Evolutionary conservation across 1,284 basidiomycete genomes (phyloP), one percentile per base, ranked within the genome.

Genomic region (Sanghuangporus sanghuang): DNA sequence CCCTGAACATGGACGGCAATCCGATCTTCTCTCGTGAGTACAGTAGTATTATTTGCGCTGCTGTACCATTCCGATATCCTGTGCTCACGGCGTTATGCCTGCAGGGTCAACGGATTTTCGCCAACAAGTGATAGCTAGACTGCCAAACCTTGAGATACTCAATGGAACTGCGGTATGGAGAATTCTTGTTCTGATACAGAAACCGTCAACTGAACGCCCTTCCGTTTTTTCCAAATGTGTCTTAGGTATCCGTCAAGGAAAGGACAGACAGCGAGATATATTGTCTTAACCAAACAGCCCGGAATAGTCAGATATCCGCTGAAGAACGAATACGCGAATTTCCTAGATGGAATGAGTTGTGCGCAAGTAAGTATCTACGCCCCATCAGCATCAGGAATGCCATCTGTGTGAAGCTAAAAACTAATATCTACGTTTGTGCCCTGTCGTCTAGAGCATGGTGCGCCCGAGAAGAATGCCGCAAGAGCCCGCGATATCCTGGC

Each of bases 191-290:
- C n/a, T 9, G n/a, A 52, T 42, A 12, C 14, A 11, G 23, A 35
- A 57, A 23, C 16, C 57, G 16, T 54, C 12, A 39, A 35, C 18
- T 50, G n/a, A 59, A 59, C n/a, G 18, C 32, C 9, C 16, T 40
- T 18, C 18, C 18, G 12, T 12, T 49, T 8, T 32, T 11, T 18
- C 6, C 53, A 18, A 27, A 11, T 54, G 5, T 65, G 46, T n/a
- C 27, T 4, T 46, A 62, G 63, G 48, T 59, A 39, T 54, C 63
- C 58, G 64, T 59, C 46, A 84, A 82, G 66, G 94, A 96, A 72
- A 81, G 96, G 42, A 79, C 76, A n/a, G 96, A 98, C 70, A 87
- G 90, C 57, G 95, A 98, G 75, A 74, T 93, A 48, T 92, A 90
- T 71, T 96, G 95, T 74, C 77, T 96, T 59, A 87, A 87, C 40